Evolutionary conservation across 305 asterid genomes (phyloP), one percentile per base, ranked within the genome.

Genomic region (Petunia hybrid): DNA sequence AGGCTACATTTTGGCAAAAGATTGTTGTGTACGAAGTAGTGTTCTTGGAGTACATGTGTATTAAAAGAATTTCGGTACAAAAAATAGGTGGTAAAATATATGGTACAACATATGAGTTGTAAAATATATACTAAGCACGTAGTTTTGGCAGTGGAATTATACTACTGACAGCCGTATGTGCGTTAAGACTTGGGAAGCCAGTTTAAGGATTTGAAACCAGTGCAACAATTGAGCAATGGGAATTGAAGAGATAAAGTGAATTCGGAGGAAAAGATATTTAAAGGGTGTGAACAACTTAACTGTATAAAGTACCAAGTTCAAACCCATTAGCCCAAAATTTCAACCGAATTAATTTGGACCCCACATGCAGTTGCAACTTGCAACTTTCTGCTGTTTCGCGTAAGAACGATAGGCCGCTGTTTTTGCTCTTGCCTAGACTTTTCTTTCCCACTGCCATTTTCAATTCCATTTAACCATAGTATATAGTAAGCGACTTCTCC

Each of bases 381-480:
- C 39, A 48, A 46, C 31, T 12, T 71, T 46, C 4, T 48, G 12
- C 14, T 39, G 9, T 31, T 71, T 56, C 5, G 8, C 7, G 0
- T 56, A 14, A 56, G 8, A 56, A 56, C n/a, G 62, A 56, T 5
- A 13, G 31, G 62, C 35, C 62, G 31, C 41, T 22, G 59, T 69
- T 69, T 43, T 8, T 35, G 56, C 10, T 22, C 61, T 14, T 2
- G 61, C 22, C 61, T 7, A 14, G 62, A 56, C 14, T 8, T 10
- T 51, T 2, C 56, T 51, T 13, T 51, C 41, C 41, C 57, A 16
- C n/a, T 12, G 12, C 4, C 16, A 70, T 45, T 70, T 60, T 70
- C 77, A 46, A 45, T 70, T 48, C 41, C 42, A 45, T 70, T 70
- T 70, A 16, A 69, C 43, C 22, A 70, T 40, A 22, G 31, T 22